Evolutionary conservation across 345 rosid species (phyloP).

Genomic region (Citrus trifoliata): DNA sequence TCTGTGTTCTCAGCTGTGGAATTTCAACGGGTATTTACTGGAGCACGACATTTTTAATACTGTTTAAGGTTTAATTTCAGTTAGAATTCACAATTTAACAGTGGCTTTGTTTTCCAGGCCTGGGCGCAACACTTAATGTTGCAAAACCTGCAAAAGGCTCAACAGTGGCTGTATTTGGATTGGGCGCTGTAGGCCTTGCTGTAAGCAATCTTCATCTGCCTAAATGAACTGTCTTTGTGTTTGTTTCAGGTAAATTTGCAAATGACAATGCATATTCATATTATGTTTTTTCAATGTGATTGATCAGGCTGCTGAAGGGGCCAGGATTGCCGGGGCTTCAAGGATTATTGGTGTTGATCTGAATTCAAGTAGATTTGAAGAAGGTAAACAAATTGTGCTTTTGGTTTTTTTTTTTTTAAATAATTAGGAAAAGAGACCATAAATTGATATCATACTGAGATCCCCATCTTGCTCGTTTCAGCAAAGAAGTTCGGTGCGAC

Average conservation of each 20-base stretch:
- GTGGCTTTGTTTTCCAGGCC: constrained; percentile 13
- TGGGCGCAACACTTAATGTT: constrained; percentile 43
- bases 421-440: neutral
- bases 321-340: constrained; percentile 34
- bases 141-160: constrained; percentile 35
- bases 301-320: constrained; percentile 35
- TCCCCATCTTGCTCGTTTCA: neutral
- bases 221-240: neutral
- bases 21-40: constrained; percentile 26
- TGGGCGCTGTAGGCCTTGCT: constrained; percentile 46
- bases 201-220: constrained; percentile 12
- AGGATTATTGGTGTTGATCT: constrained; percentile 43
- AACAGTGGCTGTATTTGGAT: constrained; percentile 39
- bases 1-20: constrained; percentile 38
- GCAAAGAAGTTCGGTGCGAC: constrained; percentile 47
- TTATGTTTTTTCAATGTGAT: neutral
- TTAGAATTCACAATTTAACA: too few relatives aligned
- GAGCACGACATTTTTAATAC: too few relatives aligned
- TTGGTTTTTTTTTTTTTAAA: neutral
- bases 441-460: neutral
- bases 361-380: constrained; percentile 24
- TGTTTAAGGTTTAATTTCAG: too few relatives aligned
- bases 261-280: neutral
- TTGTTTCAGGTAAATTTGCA: neutral
- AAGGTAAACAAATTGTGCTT: neutral